Percentiles rank a stretch among this genome's conserved stretches.
phyloP scores from a whole-genome alignment of 192 early-diverging fungal genomes.

The Mortierella antarctica region DNA sequence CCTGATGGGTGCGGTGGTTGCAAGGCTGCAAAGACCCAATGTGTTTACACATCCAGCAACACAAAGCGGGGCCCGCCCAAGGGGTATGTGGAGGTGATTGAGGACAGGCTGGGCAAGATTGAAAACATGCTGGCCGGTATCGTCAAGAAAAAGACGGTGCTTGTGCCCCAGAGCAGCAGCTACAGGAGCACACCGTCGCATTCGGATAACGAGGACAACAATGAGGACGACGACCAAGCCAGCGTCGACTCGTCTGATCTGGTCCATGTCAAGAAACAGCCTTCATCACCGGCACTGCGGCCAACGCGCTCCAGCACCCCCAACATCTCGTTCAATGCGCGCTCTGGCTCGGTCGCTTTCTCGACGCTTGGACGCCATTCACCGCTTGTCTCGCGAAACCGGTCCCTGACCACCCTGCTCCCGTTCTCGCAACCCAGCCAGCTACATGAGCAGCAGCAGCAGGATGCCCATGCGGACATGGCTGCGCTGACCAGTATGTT shows the following conservation, averaged over 20 bases:
- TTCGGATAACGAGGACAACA: slow-evolving; percentile 29
- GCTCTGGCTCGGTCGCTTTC: slow-evolving; percentile 22
- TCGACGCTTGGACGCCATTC: slow-evolving; percentile 28
- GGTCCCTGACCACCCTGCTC: slow-evolving; percentile 33
- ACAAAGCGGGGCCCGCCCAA: slow-evolving; percentile 81
- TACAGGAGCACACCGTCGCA: not conserved
- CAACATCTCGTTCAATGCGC: slow-evolving; percentile 1
- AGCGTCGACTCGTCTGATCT: slow-evolving; percentile 26
- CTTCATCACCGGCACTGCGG: slow-evolving; percentile 27
- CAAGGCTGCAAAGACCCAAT: slow-evolving; percentile 63
- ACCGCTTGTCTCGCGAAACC: slow-evolving; percentile 47
- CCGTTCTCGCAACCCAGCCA: slow-evolving; percentile 32
- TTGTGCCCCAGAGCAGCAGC: slow-evolving; percentile 4
- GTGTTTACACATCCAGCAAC: slow-evolving; percentile 70
- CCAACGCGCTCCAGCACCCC: slow-evolving; percentile 21
- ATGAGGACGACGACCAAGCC: slow-evolving; percentile 27
- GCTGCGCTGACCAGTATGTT: slow-evolving; percentile 43
- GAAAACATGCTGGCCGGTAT: slow-evolving; percentile 68
- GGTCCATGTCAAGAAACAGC: slow-evolving; percentile 45
- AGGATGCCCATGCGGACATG: slow-evolving; percentile 31
- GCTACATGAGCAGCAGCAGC: slow-evolving; percentile 20
- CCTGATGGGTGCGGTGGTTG: slow-evolving; percentile 73
- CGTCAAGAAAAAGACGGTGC: slow-evolving; percentile 49
- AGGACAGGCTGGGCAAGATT: slow-evolving; percentile 68
- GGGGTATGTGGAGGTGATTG: slow-evolving; percentile 80